phyloP scores from a whole-genome alignment of 106 monocot genomes.

The Apostasia ramifera region DNA sequence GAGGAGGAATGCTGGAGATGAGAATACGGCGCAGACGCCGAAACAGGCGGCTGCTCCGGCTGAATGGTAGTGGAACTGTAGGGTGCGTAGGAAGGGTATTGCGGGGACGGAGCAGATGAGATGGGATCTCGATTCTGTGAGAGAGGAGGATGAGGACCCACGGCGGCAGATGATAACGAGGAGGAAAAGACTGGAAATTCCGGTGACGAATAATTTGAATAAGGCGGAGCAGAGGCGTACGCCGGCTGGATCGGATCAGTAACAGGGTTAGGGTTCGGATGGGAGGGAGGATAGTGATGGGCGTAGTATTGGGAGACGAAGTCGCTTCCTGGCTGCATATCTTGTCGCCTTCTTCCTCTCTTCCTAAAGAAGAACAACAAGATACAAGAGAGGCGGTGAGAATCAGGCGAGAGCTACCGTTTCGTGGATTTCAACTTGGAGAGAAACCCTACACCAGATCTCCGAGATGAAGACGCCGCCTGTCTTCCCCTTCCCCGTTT shows the following conservation, averaged over 20 bases:
- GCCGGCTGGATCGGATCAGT: constrained; percentile 16
- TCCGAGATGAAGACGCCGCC: background rate
- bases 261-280: constrained; percentile 15
- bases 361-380: background rate
- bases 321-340: constrained; percentile 45
- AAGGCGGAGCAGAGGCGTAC: constrained; percentile 67
- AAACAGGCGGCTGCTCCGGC: constrained; percentile 18
- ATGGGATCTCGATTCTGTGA: constrained; percentile 20
- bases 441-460: background rate
- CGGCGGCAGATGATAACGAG: background rate
- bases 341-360: background rate
- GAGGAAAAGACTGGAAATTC: constrained; percentile 1
- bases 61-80: constrained; percentile 23
- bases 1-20: constrained; percentile 15
- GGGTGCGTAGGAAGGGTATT: constrained; percentile 12
- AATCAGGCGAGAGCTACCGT: background rate
- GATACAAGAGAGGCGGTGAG: background rate
- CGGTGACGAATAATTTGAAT: constrained; percentile 28
- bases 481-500: background rate
- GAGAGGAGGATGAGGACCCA: constrained; percentile 10
- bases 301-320: constrained; percentile 41
- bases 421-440: background rate
- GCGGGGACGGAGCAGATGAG: constrained; percentile 14
- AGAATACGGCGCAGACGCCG: constrained; percentile 6
- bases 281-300: constrained; percentile 15